These are phyloP conservation scores for Cercospora zeina DNA, from an alignment of 2,329 filamentous ascomycete species.

Conservation along the genomic window DNA sequence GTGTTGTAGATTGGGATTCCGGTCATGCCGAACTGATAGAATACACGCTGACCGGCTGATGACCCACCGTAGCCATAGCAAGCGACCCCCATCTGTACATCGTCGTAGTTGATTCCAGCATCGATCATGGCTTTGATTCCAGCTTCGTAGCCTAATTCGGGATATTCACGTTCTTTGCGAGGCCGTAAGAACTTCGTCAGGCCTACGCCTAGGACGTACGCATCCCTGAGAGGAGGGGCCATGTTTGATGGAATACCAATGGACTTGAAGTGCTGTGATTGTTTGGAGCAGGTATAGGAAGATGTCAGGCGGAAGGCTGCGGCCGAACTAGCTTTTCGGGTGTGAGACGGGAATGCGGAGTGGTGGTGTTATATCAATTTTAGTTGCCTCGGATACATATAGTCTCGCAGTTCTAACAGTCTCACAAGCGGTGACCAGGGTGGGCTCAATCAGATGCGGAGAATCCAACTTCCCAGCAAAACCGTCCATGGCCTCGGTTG, in stretches of 20 bases:
- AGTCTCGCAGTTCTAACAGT: no score
- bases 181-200: slow-evolving; percentile 99
- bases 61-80: slow-evolving; percentile 98
- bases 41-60: slow-evolving; percentile 91
- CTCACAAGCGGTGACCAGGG: no score
- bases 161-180: background rate
- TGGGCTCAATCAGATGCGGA: no score
- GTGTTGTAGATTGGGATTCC: slow-evolving; percentile 95
- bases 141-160: slow-evolving; percentile 85
- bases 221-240: background rate
- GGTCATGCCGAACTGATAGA: slow-evolving; percentile 98
- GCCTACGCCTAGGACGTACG: slow-evolving; percentile 91
- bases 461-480: no score
- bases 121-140: slow-evolving; percentile 80
- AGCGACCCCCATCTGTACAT: slow-evolving; percentile 88
- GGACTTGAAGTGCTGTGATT: background rate
- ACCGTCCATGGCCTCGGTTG: no score
- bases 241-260: background rate
- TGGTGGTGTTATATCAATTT: background rate
- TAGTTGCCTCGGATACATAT: no score
- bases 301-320: background rate
- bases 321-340: background rate
- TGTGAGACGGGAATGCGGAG: background rate
- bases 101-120: slow-evolving; percentile 91
- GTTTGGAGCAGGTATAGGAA: background rate